Evolutionary conservation across 116 monocot genomes (phyloP).

Genomic region (Cymodocea nodosa): DNA sequence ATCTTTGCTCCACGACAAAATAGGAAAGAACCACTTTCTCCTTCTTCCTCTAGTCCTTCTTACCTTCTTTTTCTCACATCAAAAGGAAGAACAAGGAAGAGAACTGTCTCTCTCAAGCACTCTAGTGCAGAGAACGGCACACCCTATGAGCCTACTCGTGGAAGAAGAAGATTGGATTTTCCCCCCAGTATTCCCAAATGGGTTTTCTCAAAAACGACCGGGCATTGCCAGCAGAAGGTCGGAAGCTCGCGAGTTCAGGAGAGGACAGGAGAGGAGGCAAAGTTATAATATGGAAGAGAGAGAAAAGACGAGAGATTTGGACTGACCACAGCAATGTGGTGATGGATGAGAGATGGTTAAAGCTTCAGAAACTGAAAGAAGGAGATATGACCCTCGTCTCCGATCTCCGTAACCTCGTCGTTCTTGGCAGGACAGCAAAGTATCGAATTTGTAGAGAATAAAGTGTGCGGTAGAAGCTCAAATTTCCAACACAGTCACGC

Average conservation of each 20-base stretch:
- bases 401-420: conserved; percentile 11
- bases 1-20: conserved; percentile 1
- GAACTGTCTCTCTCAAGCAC: not conserved
- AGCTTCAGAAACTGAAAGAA: conserved; percentile 4
- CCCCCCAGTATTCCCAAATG: not conserved
- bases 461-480: conserved; percentile 16
- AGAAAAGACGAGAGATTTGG: not conserved
- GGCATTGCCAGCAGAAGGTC: not conserved
- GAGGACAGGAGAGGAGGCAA: conserved; percentile 7
- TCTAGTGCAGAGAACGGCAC: not conserved
- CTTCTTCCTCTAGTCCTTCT: no score
- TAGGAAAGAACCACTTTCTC: not conserved
- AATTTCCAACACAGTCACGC: no score
- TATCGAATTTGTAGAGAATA: conserved; percentile 57
- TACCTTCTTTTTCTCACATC: no score
- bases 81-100: not conserved
- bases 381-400: not conserved
- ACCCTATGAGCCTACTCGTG: not conserved
- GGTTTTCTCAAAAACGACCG: not conserved
- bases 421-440: conserved; percentile 29
- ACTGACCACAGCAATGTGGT: not conserved
- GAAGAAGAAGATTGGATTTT: not conserved
- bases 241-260: conserved; percentile 6
- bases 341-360: not conserved
- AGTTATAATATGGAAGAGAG: conserved; percentile 5